Evolutionary conservation across 441 rosid species (phyloP), one percentile per base, ranked within the genome.

Genomic region (Jatropha multifida): DNA sequence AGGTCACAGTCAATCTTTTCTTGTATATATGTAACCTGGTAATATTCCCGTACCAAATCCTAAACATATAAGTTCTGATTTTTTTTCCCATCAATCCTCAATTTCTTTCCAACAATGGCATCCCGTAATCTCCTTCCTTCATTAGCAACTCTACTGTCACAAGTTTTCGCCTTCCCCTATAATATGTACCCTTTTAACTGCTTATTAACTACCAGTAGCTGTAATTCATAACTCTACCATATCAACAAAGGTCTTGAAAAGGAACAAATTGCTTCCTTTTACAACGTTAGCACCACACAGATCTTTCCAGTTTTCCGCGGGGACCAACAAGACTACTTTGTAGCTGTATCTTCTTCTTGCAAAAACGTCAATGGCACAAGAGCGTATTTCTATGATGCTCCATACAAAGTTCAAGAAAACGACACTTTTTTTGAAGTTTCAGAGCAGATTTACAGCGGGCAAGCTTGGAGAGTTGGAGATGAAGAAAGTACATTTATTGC

Each of bases 341-440:
- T 90, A 17, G 71, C 77, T 8, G 88, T 88, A 38, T 77, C 85
- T 12, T 85, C 91, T 72, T 79, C 87, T n/a, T 87, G 92, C 83
- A 54, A 72, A 44, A 68, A 76, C 3, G 23, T 78, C 2, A 79
- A 68, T 52, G 84, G 84, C 64, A 81, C 81, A 12, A 48, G 0
- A 1, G 90, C 72, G 3, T 88, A 84, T 82, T 87, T 88, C 84
- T 87, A 88, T 18, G 74, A 78, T 14, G 74, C 73, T 14, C 65
- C 74, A 55, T 86, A 90, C 71, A 8, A 0, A 0, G 89, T 84
- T 65, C 7, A 81, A 27, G 3, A 5, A 2, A 54, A 65, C 0
- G 89, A 87, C 76, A 70, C 74, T 0, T 90, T 90, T 59, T 13
- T 10, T 5, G 27, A 69, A 2, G 84, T 90, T 65, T 85, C 89